Conservation (phyloP, 257 asterid species). For the Gynochthodes officinalis region DNA sequence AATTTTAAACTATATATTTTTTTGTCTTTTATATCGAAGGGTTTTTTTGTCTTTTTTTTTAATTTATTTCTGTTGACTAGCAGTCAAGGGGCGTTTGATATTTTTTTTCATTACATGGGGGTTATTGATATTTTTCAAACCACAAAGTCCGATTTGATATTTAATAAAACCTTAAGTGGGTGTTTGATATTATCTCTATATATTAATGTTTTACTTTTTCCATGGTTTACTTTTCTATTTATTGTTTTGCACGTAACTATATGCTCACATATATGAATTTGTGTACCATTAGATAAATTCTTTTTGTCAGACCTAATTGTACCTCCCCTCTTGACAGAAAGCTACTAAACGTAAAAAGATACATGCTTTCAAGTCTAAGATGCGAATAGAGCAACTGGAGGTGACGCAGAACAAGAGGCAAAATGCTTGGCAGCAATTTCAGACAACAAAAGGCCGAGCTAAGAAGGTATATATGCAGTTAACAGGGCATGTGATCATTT, state of each 20-base stretch:
- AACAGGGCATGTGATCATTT: background rate
- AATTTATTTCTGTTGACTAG: too few relatives aligned
- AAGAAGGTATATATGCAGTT: constrained; percentile 57
- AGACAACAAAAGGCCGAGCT: constrained; percentile 84
- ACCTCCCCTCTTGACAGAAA: constrained; percentile 47
- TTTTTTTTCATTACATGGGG: too few relatives aligned
- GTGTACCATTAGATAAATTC: background rate
- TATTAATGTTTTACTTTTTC: background rate
- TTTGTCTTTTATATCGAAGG: too few relatives aligned
- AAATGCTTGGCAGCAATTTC: constrained; percentile 98
- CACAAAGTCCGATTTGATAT: too few relatives aligned
- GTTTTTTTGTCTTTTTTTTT: too few relatives aligned
- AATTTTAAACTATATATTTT: too few relatives aligned
- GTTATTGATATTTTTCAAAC: too few relatives aligned
- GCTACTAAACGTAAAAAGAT: constrained; percentile 84
- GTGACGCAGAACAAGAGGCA: constrained; percentile 91
- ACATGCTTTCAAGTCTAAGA: constrained; percentile 91
- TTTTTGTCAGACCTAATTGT: background rate
- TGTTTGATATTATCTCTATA: too few relatives aligned
- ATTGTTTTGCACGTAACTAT: background rate
- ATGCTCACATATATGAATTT: background rate
- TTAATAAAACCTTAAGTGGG: too few relatives aligned
- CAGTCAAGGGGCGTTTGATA: too few relatives aligned
- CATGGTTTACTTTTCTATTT: background rate
- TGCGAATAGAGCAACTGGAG: constrained; percentile 91